Evolutionary conservation across 441 rosid genomes (phyloP).

Genomic region (Erysimum pusillum): DNA sequence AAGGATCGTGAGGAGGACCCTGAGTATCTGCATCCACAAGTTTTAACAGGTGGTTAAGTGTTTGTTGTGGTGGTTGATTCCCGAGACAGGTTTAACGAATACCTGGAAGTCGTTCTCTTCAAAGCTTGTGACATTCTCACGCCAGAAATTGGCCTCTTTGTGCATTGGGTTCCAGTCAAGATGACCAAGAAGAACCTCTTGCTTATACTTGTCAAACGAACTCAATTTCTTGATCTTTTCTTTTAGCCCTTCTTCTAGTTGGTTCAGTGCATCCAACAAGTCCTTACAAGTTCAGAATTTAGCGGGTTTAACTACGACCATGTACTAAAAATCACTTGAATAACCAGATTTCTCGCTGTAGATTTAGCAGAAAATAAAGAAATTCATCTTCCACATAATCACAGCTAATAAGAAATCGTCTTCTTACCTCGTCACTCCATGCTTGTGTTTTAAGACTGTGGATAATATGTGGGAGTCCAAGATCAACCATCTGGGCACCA

Average conservation of each 20-base stretch:
- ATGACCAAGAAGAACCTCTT: conserved; percentile 96
- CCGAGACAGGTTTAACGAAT: not conserved
- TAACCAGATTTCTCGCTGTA: no score
- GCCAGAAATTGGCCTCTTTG: conserved; percentile 95
- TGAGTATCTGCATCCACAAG: conserved; percentile 67
- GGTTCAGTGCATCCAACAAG: conserved; percentile 82
- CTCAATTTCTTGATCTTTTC: conserved; percentile 84
- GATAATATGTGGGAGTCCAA: conserved; percentile 88
- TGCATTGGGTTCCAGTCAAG: conserved; percentile 99
- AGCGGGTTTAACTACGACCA: conserved; percentile 5
- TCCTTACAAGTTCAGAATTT: conserved; percentile 58
- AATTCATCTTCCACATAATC: not conserved
- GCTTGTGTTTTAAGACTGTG: conserved; percentile 94
- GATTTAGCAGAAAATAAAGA: not conserved
- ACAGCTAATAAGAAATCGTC: conserved; percentile 5
- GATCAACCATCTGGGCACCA: conserved; percentile 97
- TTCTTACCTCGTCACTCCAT: conserved; percentile 96
- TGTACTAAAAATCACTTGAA: not conserved
- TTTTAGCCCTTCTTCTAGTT: conserved; percentile 84
- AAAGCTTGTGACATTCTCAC: conserved; percentile 81
- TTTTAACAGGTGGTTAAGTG: not conserved
- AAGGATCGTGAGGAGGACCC: conserved; percentile 89
- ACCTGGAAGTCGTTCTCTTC: conserved; percentile 99
- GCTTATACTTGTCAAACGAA: conserved; percentile 96
- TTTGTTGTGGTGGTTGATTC: not conserved